Percentiles rank a stretch among this genome's conserved stretches.
These are phyloP conservation scores for Excoecaria cochinchinensis DNA, from an alignment of 345 rosid species.

Conservation along the genomic window DNA sequence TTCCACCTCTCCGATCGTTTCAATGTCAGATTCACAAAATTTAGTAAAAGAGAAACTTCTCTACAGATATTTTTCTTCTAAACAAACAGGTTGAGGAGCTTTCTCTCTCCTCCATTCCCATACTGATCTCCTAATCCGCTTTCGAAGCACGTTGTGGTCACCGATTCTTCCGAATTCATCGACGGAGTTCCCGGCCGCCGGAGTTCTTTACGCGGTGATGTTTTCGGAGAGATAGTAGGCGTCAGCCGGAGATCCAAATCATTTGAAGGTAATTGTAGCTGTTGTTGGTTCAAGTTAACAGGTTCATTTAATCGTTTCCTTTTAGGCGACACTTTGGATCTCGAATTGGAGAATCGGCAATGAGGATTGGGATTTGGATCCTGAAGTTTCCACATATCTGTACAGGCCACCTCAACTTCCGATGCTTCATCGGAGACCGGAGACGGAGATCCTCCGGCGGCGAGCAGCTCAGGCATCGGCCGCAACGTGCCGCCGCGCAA, in stretches of 20 bases:
- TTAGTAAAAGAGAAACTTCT: constrained; percentile 7
- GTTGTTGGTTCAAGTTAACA: constrained; percentile 16
- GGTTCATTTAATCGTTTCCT: constrained; percentile 46
- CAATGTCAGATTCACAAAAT: constrained; percentile 29
- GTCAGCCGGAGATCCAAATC: constrained; percentile 71
- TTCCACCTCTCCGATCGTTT: constrained; percentile 5
- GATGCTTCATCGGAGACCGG: constrained; percentile 63
- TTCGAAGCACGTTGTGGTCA: constrained; percentile 60
- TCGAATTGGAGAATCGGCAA: constrained; percentile 64
- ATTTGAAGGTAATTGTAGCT: constrained; percentile 17
- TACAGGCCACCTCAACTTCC: constrained; percentile 51
- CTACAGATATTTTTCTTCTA: constrained; percentile 22
- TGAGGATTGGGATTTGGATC: constrained; percentile 36
- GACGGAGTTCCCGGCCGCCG: constrained; percentile 65
- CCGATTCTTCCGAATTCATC: constrained; percentile 88
- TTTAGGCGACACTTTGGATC: constrained; percentile 55
- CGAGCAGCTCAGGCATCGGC: constrained; percentile 63
- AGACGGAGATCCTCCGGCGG: constrained; percentile 33
- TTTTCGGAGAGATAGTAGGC: constrained; percentile 34
- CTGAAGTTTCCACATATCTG: constrained; percentile 52
- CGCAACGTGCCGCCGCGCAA: constrained; percentile 70
- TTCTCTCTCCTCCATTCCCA: constrained; percentile 40
- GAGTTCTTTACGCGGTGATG: constrained; percentile 25
- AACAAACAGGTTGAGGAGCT: constrained; percentile 54
- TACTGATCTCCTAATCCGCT: constrained; percentile 38